phyloP scores from a whole-genome alignment of 2,329 filamentous ascomycete genomes.

The Penicillium sp. region DNA sequence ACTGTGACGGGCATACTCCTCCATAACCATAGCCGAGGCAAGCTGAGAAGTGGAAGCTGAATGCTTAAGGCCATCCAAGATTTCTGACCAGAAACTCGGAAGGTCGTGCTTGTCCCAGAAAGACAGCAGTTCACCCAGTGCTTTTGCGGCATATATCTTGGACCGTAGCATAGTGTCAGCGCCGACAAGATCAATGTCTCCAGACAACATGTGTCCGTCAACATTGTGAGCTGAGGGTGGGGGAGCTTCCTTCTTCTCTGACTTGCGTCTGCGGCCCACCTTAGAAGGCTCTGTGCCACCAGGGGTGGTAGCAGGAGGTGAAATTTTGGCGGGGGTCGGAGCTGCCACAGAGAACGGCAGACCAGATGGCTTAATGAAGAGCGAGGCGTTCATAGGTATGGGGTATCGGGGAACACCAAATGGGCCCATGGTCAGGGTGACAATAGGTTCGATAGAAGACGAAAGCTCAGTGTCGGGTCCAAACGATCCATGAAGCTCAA shows the following conservation, averaged over 20 bases:
- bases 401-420: conserved; percentile 89
- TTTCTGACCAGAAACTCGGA: conserved; percentile 58
- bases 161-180: conserved; percentile 84
- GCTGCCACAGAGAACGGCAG: conserved; percentile 64
- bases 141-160: conserved; percentile 79
- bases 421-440: conserved; percentile 81
- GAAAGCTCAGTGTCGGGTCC: conserved; percentile 70
- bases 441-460: conserved; percentile 72
- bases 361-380: conserved; percentile 93
- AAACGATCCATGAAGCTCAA: conserved; percentile 60
- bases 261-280: conserved; percentile 72
- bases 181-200: conserved; percentile 91
- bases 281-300: conserved; percentile 57
- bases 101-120: conserved; percentile 61
- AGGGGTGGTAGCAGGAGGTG: conserved; percentile 42
- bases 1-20: conserved; percentile 72
- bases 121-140: conserved; percentile 80
- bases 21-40: conserved; percentile 75
- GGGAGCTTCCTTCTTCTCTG: conserved; percentile 73
- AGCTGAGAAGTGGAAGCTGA: conserved; percentile 82
- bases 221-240: conserved; percentile 80
- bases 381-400: conserved; percentile 81
- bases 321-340: conserved; percentile 39
- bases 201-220: conserved; percentile 95
- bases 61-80: conserved; percentile 67